Conservation (phyloP, 2,329 filamentous ascomycete genomes). For the Fusarium anguioides region DNA sequence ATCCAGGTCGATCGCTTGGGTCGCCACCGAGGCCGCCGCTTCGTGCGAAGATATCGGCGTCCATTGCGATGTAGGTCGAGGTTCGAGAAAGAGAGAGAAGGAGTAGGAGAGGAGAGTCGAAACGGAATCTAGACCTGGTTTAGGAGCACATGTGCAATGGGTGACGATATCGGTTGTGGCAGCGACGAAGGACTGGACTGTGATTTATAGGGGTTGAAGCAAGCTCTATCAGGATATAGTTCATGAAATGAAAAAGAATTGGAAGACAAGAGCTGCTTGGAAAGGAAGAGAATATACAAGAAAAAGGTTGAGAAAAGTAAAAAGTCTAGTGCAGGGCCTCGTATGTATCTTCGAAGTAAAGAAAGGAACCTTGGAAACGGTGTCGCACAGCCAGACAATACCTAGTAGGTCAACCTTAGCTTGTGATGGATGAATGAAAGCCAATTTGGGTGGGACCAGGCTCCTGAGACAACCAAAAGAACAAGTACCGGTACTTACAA, state of each 20-base stretch:
- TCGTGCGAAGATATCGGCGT: conserved; percentile 40
- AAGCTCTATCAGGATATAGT: conserved; percentile 1
- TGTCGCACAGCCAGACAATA: conserved; percentile 21
- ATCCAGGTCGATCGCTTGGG: conserved; percentile 54
- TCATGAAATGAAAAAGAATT: neutral
- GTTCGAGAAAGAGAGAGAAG: neutral
- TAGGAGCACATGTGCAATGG: conserved; percentile 44
- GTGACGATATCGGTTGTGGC: conserved; percentile 32
- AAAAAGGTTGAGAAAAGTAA: conserved; percentile 14
- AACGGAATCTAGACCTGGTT: conserved; percentile 24
- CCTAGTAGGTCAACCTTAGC: conserved; percentile 20
- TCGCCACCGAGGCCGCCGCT: conserved; percentile 31
- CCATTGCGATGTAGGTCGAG: conserved; percentile 33
- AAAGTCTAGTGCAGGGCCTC: neutral
- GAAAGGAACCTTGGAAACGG: conserved; percentile 40
- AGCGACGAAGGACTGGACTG: conserved; percentile 34
- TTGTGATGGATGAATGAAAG: conserved; percentile 33
- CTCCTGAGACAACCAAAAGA: conserved; percentile 29
- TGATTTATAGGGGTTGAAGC: conserved; percentile 19
- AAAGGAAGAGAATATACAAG: conserved; percentile 8
- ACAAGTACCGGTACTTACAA: conserved; percentile 24
- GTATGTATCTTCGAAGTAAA: conserved; percentile 23
- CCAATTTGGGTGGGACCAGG: conserved; percentile 23
- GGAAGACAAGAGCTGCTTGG: neutral
- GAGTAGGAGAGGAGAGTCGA: conserved; percentile 13